Evolutionary conservation across 805 yeast species (phyloP).

Genomic region (Kluyveromyces lactis): DNA sequence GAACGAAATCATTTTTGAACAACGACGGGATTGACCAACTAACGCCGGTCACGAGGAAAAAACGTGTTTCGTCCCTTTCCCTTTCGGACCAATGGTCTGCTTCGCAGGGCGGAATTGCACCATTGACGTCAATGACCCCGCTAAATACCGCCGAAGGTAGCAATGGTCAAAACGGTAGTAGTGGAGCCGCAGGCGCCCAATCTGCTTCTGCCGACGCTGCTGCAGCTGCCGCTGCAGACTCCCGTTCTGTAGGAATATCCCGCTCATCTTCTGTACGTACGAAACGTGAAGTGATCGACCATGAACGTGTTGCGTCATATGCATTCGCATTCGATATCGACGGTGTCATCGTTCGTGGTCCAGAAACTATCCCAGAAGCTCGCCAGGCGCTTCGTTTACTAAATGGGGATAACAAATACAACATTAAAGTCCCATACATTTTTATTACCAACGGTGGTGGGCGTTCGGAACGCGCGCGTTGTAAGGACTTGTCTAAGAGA

Average conservation of each 20-base stretch:
- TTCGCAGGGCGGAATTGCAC: conserved; percentile 23
- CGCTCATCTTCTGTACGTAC: conserved; percentile 7
- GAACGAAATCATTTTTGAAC: conserved; percentile 46
- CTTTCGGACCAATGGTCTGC: conserved; percentile 59
- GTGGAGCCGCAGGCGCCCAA: conserved; percentile 7
- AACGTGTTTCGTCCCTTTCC: conserved; percentile 58
- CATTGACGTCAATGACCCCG: conserved; percentile 17
- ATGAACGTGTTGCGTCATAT: conserved; percentile 65
- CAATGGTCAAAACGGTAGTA: conserved; percentile 1
- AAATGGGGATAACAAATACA: conserved; percentile 69
- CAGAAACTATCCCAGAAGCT: conserved; percentile 76
- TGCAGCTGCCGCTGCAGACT: conserved; percentile 9
- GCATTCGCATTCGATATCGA: conserved; percentile 93
- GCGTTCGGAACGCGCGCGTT: conserved; percentile 65
- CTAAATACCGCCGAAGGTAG: no score
- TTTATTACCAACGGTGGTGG: conserved; percentile 94
- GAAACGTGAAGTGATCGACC: conserved; percentile 47
- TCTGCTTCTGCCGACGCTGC: no score
- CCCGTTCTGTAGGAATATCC: conserved; percentile 8
- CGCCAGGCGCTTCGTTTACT: conserved; percentile 61
- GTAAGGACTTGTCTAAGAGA: conserved; percentile 58
- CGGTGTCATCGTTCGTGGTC: conserved; percentile 83
- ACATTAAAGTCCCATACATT: conserved; percentile 73
- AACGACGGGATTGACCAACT: conserved; percentile 67
- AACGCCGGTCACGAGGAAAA: conserved; percentile 52